Percentiles rank a stretch among this genome's conserved stretches.
Evolutionary conservation across 2,329 filamentous ascomycete genomes (phyloP).

Genomic region (Lecanoromycetidae sp.): DNA sequence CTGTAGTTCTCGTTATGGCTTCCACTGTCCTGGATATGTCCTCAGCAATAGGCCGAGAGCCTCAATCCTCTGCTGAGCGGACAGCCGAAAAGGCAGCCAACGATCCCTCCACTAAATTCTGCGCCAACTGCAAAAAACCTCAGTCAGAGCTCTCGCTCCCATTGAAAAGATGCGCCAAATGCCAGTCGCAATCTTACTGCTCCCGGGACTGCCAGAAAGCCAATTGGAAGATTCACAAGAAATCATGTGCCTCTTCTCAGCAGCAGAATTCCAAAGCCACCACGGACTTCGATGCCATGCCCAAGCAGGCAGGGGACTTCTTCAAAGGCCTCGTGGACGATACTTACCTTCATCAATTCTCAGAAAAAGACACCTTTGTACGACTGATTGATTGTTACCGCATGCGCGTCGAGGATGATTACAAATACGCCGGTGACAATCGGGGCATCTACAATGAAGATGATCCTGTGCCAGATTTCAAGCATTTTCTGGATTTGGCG

Average conservation of each 20-base stretch:
- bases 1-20: too few relatives aligned
- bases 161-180: constrained; percentile 12
- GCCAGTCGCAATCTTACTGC: constrained; percentile 9
- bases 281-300: neutral
- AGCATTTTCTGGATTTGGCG: constrained; percentile 27
- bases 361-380: constrained; percentile 19
- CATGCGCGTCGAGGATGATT: constrained; percentile 22
- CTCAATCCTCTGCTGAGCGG: too few relatives aligned
- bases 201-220: constrained; percentile 12
- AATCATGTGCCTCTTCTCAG: neutral
- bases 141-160: neutral
- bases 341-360: constrained; percentile 20
- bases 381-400: constrained; percentile 24
- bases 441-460: constrained; percentile 20
- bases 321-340: constrained; percentile 9
- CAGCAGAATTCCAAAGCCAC: neutral
- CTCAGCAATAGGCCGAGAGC: too few relatives aligned
- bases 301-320: neutral
- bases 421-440: constrained; percentile 10
- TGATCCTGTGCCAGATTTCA: constrained; percentile 27
- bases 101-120: too few relatives aligned
- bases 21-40: too few relatives aligned
- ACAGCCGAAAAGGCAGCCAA: too few relatives aligned
- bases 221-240: constrained; percentile 13
- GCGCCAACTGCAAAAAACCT: neutral